Evolutionary conservation across 139 green algal genomes (phyloP).

Genomic region (Limnomonas spitsbergensis): DNA sequence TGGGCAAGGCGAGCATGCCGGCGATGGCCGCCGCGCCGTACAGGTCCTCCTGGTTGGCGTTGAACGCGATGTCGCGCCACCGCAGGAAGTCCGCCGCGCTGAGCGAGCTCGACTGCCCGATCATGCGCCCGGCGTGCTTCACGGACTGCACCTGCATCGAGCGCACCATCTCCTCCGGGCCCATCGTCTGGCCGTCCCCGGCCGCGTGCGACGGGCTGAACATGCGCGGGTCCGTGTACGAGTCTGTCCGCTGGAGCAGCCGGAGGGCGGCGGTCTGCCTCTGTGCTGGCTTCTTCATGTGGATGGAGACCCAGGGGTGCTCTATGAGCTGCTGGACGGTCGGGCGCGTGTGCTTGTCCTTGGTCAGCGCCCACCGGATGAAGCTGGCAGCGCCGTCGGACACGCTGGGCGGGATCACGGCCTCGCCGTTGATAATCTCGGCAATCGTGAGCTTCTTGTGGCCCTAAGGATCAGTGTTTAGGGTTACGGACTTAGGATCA

Average conservation of each 20-base stretch:
- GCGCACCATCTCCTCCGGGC: slow-evolving; percentile 7
- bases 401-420: slow-evolving; percentile 35
- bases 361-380: slow-evolving; percentile 44
- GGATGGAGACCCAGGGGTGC: slow-evolving; percentile 44
- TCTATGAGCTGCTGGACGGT: slow-evolving; percentile 39
- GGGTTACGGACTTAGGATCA: no score
- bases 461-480: no score
- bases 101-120: slow-evolving; percentile 10
- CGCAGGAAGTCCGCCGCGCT: slow-evolving; percentile 13
- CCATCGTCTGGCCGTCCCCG: neutral
- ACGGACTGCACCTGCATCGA: neutral
- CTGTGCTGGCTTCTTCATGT: slow-evolving; percentile 15
- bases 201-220: neutral
- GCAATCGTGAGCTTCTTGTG: slow-evolving; percentile 50
- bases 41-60: neutral
- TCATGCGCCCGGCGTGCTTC: neutral
- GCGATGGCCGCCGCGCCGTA: neutral
- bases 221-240: neutral
- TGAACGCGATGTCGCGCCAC: slow-evolving; percentile 19
- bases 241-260: neutral
- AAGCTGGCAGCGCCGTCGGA: slow-evolving; percentile 39
- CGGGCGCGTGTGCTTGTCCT: slow-evolving; percentile 38
- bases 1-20: neutral
- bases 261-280: neutral
- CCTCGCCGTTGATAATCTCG: slow-evolving; percentile 43